Evolutionary conservation across 1,284 basidiomycete species (phyloP), one percentile per base, ranked within the genome.

Genomic region (Trichosporon asahii): DNA sequence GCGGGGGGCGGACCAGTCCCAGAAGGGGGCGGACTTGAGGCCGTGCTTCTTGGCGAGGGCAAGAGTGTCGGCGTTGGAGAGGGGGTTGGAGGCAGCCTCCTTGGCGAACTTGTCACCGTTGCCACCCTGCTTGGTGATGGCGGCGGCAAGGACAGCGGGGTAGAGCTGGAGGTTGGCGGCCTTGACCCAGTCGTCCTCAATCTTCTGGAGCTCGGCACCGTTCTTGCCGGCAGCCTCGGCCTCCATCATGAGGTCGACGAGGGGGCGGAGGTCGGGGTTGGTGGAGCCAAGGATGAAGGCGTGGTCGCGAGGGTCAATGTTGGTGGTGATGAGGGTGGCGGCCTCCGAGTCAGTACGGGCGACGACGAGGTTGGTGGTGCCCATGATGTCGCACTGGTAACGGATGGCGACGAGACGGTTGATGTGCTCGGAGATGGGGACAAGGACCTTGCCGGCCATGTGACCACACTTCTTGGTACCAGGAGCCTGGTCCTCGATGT

Each of bases 301-400:
- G 79, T 99, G 96, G 86, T 99, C 96, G 49, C 96, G 91, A 77
- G 91, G 90, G 84, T 99, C 97, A 73, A 99, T 94, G 85, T 98
- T 98, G 78, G 93, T 91, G 66, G 95, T 93, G 86, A 99, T 93
- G 75, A 99, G 89, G 1, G 95, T 98, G 3, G 96, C 96, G 8
- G 96, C 95, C 84, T 98, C 90, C 11, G 90, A 90, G 81, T 91
- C 90, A 66, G 90, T 92, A 70, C 90, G 87, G 8, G 90, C 90
- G 71, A 92, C 87, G 76, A 90, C 89, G 72, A 91, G 87, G 84
- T 90, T 91, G 80, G 89, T 87, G 68, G 90, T 89, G 74, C 90
- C 90, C 90, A 91, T 90, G 76, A 92, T 89, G 80, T 92, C 90
- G 82, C 89, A 90, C 84, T 91, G 90, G 65, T 91, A 85, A 60